Evolutionary conservation across 805 yeast genomes (phyloP), one percentile per base, ranked within the genome.

Genomic region (Yarrowia divulgata): DNA sequence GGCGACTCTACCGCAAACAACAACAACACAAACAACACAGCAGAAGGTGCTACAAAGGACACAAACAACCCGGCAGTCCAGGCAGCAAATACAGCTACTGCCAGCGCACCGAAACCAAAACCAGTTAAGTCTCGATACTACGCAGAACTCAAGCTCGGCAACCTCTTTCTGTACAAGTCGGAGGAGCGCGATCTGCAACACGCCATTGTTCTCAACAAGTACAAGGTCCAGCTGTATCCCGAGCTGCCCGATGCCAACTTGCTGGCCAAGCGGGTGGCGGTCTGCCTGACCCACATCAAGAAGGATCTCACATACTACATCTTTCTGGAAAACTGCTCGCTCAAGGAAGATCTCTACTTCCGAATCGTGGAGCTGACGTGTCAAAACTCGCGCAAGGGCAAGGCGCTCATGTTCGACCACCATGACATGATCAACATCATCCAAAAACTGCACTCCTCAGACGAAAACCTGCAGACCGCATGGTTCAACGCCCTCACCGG

Each of bases 281-380:
- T 95, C 62, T 90, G 94, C 63, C 80, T 94, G 13, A 78, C 90
- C 70, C 87, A 74, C 81, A 82, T 73, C 71, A 81, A 74, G 13
- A 71, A 67, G 8, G 75, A 73, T 16, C 29, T 45, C 13, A 42
- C 40, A 6, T 54, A 66, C 43, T 66, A 40, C 45, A 66, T 66
- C 12, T 66, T 66, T 34, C 29, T 66, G 34, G 97, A 92, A 73
- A 84, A 87, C 62, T 91, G 93, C 73, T 84, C 84, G 69, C 93
- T 89, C 58, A 94, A 94, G 75, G 99, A 95, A 77, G 97, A 94
- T 76, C 88, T 97, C 90, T 95, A 94, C 76, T 93, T 92, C 78
- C 88, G 91, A 0, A 81, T 95, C 68, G 82, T 94, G n/a, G 57
- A 48, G 55, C 57, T 39, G 14, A 63, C 68, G 18, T 48, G 57